These are phyloP conservation scores for Fonsecaea erecta DNA, from an alignment of 2,329 filamentous ascomycete species.

Conservation along the genomic window DNA sequence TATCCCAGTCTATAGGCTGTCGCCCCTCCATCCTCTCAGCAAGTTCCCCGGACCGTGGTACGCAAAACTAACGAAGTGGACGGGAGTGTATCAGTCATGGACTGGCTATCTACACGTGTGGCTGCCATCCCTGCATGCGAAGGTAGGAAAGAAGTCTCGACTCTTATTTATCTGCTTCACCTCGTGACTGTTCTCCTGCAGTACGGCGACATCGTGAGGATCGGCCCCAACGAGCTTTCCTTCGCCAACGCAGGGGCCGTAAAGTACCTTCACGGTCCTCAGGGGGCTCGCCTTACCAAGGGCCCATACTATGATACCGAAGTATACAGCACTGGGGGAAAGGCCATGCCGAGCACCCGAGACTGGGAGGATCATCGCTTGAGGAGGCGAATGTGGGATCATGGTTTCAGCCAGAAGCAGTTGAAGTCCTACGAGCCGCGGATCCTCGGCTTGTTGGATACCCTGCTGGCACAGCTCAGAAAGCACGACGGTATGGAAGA, in stretches of 20 bases:
- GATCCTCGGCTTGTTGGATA: conserved; percentile 1
- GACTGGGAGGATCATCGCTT: conserved; percentile 5
- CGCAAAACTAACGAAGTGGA: not conserved
- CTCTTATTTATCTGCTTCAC: not conserved
- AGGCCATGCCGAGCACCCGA: not conserved
- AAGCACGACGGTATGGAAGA: not conserved
- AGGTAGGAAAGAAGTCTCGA: not conserved
- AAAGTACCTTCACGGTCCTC: conserved; percentile 74
- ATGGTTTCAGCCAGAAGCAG: conserved; percentile 69
- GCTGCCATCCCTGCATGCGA: not conserved
- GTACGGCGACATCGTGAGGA: conserved; percentile 15
- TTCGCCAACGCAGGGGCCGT: conserved; percentile 74
- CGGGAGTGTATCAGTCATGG: not conserved
- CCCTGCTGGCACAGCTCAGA: not conserved
- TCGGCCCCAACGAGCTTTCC: conserved; percentile 53
- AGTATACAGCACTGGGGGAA: not conserved
- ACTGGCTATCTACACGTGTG: not conserved
- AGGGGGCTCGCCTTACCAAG: not conserved
- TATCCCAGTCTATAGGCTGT: not conserved
- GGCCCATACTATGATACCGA: conserved; percentile 4
- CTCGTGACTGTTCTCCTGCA: not conserved
- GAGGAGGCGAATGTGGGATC: conserved; percentile 3
- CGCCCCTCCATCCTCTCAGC: not conserved
- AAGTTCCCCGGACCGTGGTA: not conserved
- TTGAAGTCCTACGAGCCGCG: conserved; percentile 62